phyloP scores from a whole-genome alignment of 306 rosid species.

The Crotalaria pallida region DNA sequence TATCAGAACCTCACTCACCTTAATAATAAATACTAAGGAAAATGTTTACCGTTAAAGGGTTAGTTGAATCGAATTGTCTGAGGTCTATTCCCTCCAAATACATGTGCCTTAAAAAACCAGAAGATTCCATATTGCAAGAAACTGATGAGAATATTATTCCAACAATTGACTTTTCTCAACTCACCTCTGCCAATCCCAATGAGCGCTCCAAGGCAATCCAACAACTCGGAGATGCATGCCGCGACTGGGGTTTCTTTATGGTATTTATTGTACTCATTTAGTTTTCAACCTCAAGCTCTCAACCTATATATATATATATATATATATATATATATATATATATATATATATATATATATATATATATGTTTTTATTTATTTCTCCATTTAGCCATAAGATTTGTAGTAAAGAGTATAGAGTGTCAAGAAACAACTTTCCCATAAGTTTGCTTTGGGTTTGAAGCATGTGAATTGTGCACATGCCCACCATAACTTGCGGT shows the following conservation, averaged over 20 bases:
- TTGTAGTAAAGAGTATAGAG: too few relatives aligned
- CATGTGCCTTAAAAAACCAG: background rate
- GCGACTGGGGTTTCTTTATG: slow-evolving; percentile 57
- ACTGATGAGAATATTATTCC: slow-evolving; percentile 33
- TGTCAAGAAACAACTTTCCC: too few relatives aligned
- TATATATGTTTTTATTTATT: too few relatives aligned
- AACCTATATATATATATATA: background rate
- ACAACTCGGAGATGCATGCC: slow-evolving; percentile 40
- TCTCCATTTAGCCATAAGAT: too few relatives aligned
- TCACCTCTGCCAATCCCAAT: slow-evolving; percentile 24
- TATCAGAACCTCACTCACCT: too few relatives aligned
- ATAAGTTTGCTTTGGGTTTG: too few relatives aligned
- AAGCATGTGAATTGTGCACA: too few relatives aligned
- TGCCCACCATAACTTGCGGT: too few relatives aligned
- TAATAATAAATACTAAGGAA: background rate
- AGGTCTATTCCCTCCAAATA: slow-evolving; percentile 33
- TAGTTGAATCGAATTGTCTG: slow-evolving; percentile 28
- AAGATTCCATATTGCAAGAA: background rate
- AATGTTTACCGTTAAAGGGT: slow-evolving; percentile 24
- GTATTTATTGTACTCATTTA: slow-evolving; percentile 23
- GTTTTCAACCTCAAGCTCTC: background rate
- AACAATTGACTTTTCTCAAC: slow-evolving; percentile 34
- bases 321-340: too few relatives aligned
- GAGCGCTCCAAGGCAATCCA: slow-evolving; percentile 25
- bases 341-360: too few relatives aligned